Base-by-base conservation (phyloP, 768 basidiomycete species). In the Terana coerulea region DNA sequence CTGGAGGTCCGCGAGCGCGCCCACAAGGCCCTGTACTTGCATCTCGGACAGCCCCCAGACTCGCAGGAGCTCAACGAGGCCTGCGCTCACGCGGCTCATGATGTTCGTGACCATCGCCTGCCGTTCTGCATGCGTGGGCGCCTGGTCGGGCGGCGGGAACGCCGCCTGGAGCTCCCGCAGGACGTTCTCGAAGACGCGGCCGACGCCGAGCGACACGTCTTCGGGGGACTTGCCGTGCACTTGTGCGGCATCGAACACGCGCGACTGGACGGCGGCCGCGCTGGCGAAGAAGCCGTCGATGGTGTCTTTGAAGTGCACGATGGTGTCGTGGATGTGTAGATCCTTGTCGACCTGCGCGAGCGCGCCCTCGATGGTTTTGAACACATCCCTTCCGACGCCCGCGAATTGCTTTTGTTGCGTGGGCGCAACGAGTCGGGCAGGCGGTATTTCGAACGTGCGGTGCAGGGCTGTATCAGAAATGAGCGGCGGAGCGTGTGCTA, bases 91-190 rank as follows among this genome's bases (percentile, higher is more conserved):
- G 51, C 61, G 57, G 9, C 57, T 53, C 30, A 75, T 53, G 5
- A 58, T 55, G 12, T 21, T 37, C 5, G 14, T 26, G 4, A 71
- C 56, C 26, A 60, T 59, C 5, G 8, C 49, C n/a, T 51, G 55
- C 3, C 69, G 61, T 24, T 63, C 49, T 29, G 57, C 63, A 47
- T 71, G 68, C 10, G 58, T 49, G 3, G 67, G 64, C 9, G 68
- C 67, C 26, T 66, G 31, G 30, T 68, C 59, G 3, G 70, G 66
- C 1, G 65, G 52, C 2, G 66, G 59, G 47, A 75, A 69, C 39
- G 31, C 43, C 3, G 34, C 35, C 42, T 58, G 24, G 9, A 68
- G 47, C 41, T 69, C 66, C 3, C 57, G 58, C 26, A 66, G 49
- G 21, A 72, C 48, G 10, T n/a, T 15, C 24, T 22, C 17, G 19